Evolutionary conservation across 2,329 filamentous ascomycete species (phyloP).

Genomic region (Penicillium sp.): DNA sequence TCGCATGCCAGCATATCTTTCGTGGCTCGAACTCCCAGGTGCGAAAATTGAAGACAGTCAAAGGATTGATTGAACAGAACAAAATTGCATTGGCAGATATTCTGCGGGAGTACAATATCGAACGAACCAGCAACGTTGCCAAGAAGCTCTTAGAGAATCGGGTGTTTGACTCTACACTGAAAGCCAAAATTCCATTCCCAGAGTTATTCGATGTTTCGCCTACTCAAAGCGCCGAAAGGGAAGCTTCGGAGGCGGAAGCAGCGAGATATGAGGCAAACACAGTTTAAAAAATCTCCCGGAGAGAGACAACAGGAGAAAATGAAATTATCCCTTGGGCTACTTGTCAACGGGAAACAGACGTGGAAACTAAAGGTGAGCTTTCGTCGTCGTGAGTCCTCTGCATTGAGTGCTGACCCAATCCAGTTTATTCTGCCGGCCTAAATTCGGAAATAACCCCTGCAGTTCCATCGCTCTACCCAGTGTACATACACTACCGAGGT

Average conservation of each 20-base stretch:
- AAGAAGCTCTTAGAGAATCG: not conserved
- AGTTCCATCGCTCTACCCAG: not conserved
- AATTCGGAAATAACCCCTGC: no score
- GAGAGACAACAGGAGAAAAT: no score
- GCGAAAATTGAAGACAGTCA: not conserved
- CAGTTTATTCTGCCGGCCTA: no score
- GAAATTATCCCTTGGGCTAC: no score
- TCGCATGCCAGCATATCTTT: constrained; percentile 6
- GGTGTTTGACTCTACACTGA: not conserved
- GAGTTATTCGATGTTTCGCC: not conserved
- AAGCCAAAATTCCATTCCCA: not conserved
- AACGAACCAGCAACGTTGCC: not conserved
- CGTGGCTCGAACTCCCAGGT: constrained; percentile 2
- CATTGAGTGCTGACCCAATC: no score
- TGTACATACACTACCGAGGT: not conserved
- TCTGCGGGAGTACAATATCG: not conserved
- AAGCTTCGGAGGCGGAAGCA: not conserved
- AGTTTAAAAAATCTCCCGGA: not conserved
- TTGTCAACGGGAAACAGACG: no score
- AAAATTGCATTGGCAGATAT: not conserved
- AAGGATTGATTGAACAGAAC: not conserved
- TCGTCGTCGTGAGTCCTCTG: no score
- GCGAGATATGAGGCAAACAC: not conserved
- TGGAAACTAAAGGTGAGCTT: no score
- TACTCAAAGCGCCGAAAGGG: not conserved